Conservation (phyloP, 1,284 basidiomycete genomes). For the Neolentinus lepideus region DNA sequence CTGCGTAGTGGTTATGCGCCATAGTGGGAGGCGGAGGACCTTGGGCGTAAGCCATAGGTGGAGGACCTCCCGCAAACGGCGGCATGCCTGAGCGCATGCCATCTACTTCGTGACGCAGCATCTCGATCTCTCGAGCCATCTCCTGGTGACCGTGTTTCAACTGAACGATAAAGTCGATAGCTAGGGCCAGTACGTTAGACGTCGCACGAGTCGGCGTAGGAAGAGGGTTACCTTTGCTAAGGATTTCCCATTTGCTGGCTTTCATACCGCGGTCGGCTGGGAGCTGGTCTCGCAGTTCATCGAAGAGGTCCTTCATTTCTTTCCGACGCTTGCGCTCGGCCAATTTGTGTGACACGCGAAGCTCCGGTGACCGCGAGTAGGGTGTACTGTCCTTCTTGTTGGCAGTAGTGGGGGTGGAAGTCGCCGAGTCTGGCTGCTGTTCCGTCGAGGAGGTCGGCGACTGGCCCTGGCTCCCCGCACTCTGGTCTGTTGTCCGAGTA, state of each 20-base stretch:
- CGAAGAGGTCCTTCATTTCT: slow-evolving; percentile 97
- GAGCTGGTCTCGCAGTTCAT: slow-evolving; percentile 85
- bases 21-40: slow-evolving; percentile 16
- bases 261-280: slow-evolving; percentile 91
- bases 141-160: slow-evolving; percentile 73
- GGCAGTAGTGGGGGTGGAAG: not conserved
- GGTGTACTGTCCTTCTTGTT: slow-evolving; percentile 48
- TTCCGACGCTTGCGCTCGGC: slow-evolving; percentile 92
- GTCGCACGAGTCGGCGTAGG: slow-evolving; percentile 7
- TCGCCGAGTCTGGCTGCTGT: not conserved
- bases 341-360: slow-evolving; percentile 89
- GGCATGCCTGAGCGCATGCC: slow-evolving; percentile 52
- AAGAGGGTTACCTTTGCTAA: slow-evolving; percentile 72
- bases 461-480: not conserved
- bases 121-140: slow-evolving; percentile 72
- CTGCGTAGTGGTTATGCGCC: not conserved
- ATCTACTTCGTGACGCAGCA: slow-evolving; percentile 71
- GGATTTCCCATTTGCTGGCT: slow-evolving; percentile 94
- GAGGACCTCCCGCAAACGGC: slow-evolving; percentile 42
- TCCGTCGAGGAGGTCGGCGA: slow-evolving; percentile 7
- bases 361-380: slow-evolving; percentile 90
- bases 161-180: slow-evolving; percentile 80
- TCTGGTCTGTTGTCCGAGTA: slow-evolving; percentile 6
- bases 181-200: slow-evolving; percentile 28
- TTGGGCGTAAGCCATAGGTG: slow-evolving; percentile 47